Conservation (phyloP, 2,329 filamentous ascomycete species). For the Cladosporium sp. region DNA sequence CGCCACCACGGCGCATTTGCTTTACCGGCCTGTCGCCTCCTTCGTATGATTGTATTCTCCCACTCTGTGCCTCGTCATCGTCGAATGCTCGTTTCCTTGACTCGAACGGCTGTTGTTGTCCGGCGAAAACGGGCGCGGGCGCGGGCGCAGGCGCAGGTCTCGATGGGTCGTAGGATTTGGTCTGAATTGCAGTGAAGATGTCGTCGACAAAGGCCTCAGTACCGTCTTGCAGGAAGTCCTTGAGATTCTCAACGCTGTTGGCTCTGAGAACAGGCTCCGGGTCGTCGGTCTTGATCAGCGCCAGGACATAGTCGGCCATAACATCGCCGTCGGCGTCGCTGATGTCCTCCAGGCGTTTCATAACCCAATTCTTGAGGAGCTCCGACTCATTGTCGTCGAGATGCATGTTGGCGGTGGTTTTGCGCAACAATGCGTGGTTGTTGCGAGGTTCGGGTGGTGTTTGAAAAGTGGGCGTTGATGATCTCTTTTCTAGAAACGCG, state of each 20-base stretch:
- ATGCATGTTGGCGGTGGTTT: slow-evolving; percentile 40
- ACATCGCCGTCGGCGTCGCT: slow-evolving; percentile 79
- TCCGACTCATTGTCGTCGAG: slow-evolving; percentile 52
- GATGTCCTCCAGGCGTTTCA: slow-evolving; percentile 69
- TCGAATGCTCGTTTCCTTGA: slow-evolving; percentile 55
- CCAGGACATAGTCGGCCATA: slow-evolving; percentile 79
- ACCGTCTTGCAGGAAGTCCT: slow-evolving; percentile 69
- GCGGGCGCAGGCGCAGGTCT: slow-evolving; percentile 18
- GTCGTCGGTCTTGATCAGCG: slow-evolving; percentile 68
- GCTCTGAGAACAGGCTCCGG: slow-evolving; percentile 59
- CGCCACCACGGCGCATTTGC: slow-evolving; percentile 54
- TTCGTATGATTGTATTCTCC: slow-evolving; percentile 15
- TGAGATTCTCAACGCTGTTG: slow-evolving; percentile 67
- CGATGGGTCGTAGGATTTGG: slow-evolving; percentile 43
- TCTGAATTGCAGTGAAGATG: slow-evolving; percentile 62
- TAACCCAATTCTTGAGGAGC: slow-evolving; percentile 70
- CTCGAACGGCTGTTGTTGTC: slow-evolving; percentile 21
- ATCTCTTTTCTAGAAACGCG: neutral
- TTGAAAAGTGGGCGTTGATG: slow-evolving; percentile 4
- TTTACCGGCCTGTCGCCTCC: slow-evolving; percentile 51
- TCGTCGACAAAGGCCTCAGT: slow-evolving; percentile 64
- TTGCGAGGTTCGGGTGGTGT: neutral
- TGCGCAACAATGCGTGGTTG: neutral
- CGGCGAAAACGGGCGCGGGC: slow-evolving; percentile 17
- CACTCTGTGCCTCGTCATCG: slow-evolving; percentile 47